Conservation (phyloP, 352 stramenopile genomes). For the Globisporangium barbulae region DNA sequence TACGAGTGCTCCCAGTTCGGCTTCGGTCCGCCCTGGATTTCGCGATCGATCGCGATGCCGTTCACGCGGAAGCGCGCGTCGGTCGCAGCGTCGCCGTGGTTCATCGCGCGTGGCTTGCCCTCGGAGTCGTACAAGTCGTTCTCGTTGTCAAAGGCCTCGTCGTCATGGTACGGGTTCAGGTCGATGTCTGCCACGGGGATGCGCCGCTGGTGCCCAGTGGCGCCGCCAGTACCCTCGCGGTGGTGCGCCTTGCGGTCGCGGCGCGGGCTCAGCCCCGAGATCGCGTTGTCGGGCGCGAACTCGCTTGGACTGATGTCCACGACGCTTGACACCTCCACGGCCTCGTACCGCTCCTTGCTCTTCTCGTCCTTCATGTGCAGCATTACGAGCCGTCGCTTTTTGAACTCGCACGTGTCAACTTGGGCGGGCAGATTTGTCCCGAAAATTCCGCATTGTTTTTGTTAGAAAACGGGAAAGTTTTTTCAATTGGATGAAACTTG, state of each 20-base stretch:
- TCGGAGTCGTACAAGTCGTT: conserved; percentile 33
- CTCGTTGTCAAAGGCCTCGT: conserved; percentile 22
- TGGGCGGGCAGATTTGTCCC: too few species aligned
- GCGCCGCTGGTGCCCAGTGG: conserved; percentile 10
- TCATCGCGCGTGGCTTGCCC: conserved; percentile 25
- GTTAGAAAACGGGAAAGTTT: neutral
- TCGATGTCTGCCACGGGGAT: conserved; percentile 19
- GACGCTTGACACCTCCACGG: conserved; percentile 35
- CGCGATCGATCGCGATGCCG: conserved; percentile 66
- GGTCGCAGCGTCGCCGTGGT: conserved; percentile 24
- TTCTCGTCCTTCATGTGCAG: conserved; percentile 51
- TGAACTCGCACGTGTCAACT: neutral
- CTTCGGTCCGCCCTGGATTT: conserved; percentile 67
- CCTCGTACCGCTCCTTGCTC: conserved; percentile 33
- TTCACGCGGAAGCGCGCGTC: conserved; percentile 71
- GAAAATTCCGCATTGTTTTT: neutral
- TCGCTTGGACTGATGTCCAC: conserved; percentile 42
- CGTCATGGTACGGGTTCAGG: conserved; percentile 19
- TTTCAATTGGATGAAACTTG: neutral
- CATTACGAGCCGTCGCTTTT: conserved; percentile 14
- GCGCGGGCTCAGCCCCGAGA: conserved; percentile 32
- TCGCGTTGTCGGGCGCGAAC: conserved; percentile 28
- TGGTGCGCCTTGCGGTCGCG: conserved; percentile 22
- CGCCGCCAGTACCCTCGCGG: neutral
- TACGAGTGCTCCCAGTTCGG: conserved; percentile 67